phyloP scores from a whole-genome alignment of 169 alveolate genomes.

The Blepharisma undulans region DNA sequence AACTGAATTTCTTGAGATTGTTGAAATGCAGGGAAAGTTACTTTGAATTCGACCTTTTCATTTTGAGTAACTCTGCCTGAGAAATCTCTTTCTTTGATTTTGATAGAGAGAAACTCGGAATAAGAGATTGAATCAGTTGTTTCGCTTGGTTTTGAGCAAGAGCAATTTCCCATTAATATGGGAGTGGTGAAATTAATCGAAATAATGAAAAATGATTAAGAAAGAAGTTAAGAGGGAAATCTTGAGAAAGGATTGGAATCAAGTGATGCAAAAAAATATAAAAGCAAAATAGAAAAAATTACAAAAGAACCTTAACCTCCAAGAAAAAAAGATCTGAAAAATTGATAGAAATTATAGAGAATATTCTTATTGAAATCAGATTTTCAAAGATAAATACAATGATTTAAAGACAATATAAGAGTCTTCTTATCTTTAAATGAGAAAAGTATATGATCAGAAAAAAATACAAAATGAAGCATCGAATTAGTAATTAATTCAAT shows the following conservation, averaged over 20 bases:
- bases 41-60: not conserved
- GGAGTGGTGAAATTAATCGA: not conserved
- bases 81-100: slow-evolving; percentile 15
- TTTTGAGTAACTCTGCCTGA: not conserved
- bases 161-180: not conserved
- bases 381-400: too few species aligned
- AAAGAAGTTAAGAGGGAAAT: not conserved
- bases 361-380: too few species aligned
- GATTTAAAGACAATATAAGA: too few species aligned
- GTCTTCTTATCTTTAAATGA: too few species aligned
- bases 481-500: too few species aligned
- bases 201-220: not conserved
- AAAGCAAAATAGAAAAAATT: too few species aligned
- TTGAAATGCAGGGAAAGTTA: slow-evolving; percentile 1
- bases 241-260: not conserved
- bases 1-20: not conserved
- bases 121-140: not conserved
- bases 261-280: too few species aligned
- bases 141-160: not conserved
- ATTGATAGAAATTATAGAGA: too few species aligned
- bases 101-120: not conserved
- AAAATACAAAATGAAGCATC: too few species aligned
- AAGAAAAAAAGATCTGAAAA: too few species aligned
- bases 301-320: too few species aligned
- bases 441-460: too few species aligned